phyloP scores from a whole-genome alignment of 1,139 yeast genomes.

The Debaryomyces sp. region DNA sequence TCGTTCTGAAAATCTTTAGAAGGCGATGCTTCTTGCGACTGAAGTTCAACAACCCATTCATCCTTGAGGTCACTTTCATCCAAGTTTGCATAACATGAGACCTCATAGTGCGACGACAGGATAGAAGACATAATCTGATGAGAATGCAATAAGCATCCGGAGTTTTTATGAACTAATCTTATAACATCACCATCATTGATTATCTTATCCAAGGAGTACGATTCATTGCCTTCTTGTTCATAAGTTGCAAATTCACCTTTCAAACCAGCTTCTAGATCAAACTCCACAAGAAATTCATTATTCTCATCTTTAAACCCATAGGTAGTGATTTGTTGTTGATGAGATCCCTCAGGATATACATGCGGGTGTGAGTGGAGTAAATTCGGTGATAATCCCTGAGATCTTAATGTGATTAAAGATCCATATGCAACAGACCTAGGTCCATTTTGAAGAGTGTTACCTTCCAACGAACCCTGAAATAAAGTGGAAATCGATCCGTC shows the following conservation, averaged over 20 bases:
- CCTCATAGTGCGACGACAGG: slow-evolving; percentile 58
- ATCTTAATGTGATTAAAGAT: slow-evolving; percentile 64
- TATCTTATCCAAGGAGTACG: slow-evolving; percentile 19
- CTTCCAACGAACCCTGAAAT: slow-evolving; percentile 66
- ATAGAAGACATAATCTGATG: slow-evolving; percentile 61
- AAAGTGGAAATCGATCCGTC: slow-evolving; percentile 73
- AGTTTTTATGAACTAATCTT: slow-evolving; percentile 55
- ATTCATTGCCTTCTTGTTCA: slow-evolving; percentile 31
- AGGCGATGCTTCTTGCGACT: slow-evolving; percentile 57
- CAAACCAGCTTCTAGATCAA: slow-evolving; percentile 30
- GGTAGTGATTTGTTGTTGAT: slow-evolving; percentile 75
- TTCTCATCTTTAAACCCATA: slow-evolving; percentile 74
- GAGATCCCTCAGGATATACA: slow-evolving; percentile 70
- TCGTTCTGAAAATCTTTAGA: slow-evolving; percentile 49
- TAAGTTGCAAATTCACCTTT: slow-evolving; percentile 33
- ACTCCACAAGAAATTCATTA: slow-evolving; percentile 62
- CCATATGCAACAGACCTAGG: slow-evolving; percentile 68
- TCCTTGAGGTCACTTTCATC: slow-evolving; percentile 61
- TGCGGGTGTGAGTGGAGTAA: slow-evolving; percentile 73
- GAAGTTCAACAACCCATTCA: slow-evolving; percentile 73
- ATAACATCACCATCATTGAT: slow-evolving; percentile 55
- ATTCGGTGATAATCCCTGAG: slow-evolving; percentile 74
- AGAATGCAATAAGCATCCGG: slow-evolving; percentile 63
- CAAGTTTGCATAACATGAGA: slow-evolving; percentile 66
- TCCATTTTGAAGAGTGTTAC: slow-evolving; percentile 52